Conservation (phyloP, 169 alveolate genomes). For the Plasmodium cynomolgi region DNA sequence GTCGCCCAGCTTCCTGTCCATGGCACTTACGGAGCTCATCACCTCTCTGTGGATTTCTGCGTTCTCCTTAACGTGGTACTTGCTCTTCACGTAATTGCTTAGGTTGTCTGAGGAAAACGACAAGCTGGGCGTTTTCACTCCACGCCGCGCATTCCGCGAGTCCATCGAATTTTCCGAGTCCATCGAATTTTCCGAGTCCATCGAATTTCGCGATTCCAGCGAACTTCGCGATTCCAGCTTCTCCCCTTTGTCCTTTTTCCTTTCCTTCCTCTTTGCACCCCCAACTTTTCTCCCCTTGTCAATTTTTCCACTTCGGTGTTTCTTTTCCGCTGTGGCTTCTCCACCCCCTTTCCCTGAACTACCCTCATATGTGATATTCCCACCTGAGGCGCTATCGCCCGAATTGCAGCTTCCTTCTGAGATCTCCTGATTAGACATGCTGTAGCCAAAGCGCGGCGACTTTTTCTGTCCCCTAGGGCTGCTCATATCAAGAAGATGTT, state of each 20-base stretch:
- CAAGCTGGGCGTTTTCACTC: neutral
- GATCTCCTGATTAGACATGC: conserved; percentile 11
- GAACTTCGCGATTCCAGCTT: neutral
- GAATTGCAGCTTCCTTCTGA: conserved; percentile 1
- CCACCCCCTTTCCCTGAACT: neutral
- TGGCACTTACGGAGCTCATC: conserved; percentile 4
- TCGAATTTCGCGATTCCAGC: no score
- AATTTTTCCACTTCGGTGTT: neutral
- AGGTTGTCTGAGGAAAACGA: conserved; percentile 8
- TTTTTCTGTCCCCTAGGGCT: neutral
- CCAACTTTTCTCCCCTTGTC: neutral
- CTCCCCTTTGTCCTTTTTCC: neutral
- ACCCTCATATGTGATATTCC: neutral
- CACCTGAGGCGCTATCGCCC: neutral
- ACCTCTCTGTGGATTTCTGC: neutral
- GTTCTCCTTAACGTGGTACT: neutral
- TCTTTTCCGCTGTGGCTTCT: neutral
- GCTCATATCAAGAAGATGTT: neutral
- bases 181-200: no score
- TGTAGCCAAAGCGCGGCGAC: conserved; percentile 64
- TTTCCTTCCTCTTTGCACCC: conserved; percentile 15
- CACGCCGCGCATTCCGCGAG: neutral
- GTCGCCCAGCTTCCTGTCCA: neutral
- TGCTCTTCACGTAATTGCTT: neutral
- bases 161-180: neutral